Evolutionary conservation across 129 eudicot species (phyloP), one percentile per base, ranked within the genome.

Genomic region (Smallanthus sonchifolius): DNA sequence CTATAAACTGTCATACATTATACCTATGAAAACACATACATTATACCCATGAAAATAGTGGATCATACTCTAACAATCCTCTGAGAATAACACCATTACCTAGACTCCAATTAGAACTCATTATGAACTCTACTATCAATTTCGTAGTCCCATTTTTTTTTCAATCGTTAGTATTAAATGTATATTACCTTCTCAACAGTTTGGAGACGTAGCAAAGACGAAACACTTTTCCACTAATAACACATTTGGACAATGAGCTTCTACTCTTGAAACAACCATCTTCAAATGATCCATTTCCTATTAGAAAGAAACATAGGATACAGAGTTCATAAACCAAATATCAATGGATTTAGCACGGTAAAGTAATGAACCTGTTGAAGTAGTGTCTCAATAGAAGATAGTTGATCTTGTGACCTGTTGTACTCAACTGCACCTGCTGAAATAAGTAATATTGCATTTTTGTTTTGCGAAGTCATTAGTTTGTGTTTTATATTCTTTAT

Each of bases 381-480:
- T 69, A 95, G 78, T 7, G 91, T 91, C 54, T 91, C 87, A 35
- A 95, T 85, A 67, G 96, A 91, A 28, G 97, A 86, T 39, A 95
- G 70, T 60, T 87, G 91, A 82, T 88, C 91, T 19, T 82, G 77
- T 60, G 85, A 79, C 72, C 88, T 84, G 52, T 95, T 91, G 88
- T 86, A 95, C 91, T 95, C 97, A 32, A 95, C 94, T 43, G 99
- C 85, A 64, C 99, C 99, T 64, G 86, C 99, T 84, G 91, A 76
- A 37, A 95, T 82, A 79, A 95, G 92, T 60, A 95, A 38, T 79
- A 87, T 81, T 32, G 96, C 78, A n/a, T 86, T 88, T 73, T 71
- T 88, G 88, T 85, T 87, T 65, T 95, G 96, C 55, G 97, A 86
- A 71, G 86, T 88, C 99, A 95, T 95, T 28, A 96, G 83, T 81